phyloP scores from a whole-genome alignment of 2,329 filamentous ascomycete genomes.

The Sarocladium strictum region DNA sequence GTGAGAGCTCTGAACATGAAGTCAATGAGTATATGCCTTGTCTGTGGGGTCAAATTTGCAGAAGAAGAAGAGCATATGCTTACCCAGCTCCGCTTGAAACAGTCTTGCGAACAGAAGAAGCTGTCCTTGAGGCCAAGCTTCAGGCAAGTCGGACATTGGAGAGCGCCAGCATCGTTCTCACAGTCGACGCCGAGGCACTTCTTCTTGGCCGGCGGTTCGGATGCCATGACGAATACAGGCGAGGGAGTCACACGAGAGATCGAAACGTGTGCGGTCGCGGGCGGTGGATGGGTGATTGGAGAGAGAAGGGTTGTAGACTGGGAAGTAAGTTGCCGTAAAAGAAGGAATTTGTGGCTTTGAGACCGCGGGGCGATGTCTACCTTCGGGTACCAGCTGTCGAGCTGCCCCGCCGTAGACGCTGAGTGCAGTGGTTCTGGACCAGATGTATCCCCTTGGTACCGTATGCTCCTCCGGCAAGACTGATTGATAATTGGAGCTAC shows the following conservation, averaged over 20 bases:
- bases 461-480: background rate
- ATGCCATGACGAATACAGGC: slow-evolving; percentile 32
- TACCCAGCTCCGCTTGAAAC: slow-evolving; percentile 99
- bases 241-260: background rate
- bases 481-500: background rate
- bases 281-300: background rate
- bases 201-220: slow-evolving; percentile 49
- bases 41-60: background rate
- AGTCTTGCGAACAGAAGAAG: slow-evolving; percentile 97
- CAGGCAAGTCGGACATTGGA: slow-evolving; percentile 93
- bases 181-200: slow-evolving; percentile 81
- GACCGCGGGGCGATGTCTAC: background rate
- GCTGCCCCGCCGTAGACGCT: background rate
- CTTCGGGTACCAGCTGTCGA: background rate
- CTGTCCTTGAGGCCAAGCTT: slow-evolving; percentile 83
- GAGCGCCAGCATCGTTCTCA: slow-evolving; percentile 72
- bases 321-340: background rate
- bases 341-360: background rate
- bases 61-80: slow-evolving; percentile 20
- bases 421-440: background rate
- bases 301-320: background rate
- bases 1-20: slow-evolving; percentile 60
- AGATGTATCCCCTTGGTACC: background rate
- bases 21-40: slow-evolving; percentile 9
- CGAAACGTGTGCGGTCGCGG: background rate